Evolutionary conservation across 2,329 filamentous ascomycete genomes (phyloP), one percentile per base, ranked within the genome.

Genomic region (Pezicula radicicola): DNA sequence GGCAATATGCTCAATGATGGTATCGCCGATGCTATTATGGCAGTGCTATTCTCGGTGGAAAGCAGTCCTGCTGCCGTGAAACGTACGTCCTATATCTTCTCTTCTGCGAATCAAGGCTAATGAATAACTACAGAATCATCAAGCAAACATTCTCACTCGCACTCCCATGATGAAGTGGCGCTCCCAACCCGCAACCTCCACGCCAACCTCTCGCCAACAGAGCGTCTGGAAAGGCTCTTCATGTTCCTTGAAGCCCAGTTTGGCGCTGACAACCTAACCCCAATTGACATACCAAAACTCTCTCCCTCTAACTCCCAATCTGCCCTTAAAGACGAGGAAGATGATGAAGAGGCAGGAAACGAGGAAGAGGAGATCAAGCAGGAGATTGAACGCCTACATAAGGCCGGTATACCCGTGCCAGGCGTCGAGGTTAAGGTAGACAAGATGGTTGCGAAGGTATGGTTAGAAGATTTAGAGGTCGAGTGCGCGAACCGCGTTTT

Each of bases 191-290:
- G 75, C 44, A 94, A 96, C 66, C 87, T 86, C 0, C 91, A 96
- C 69, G 81, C 86, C 12, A 80, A 87, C 42, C 72, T 91, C 40
- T 80, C 80, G 9, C 78, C 91, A 0, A 78, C 87, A 42, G 90
- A 96, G 61, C 87, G 90, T 39, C 84, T 97, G 39, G 83, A 87
- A 56, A 86, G 93, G 33, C 83, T 99, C 18, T 88, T 95, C 72
- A 89, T 96, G 84, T 96, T 99, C 75, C 85, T 99, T 13, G 94
- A 99, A 75, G 89, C 92, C 3, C 94, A 99, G 69, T 99, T 99
- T 66, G 94, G 94, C 55, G 78, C 83, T 30, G 87, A 94, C 57
- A 87, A 90, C 54, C 85, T 97, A 51, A 77, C 81, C 0, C 91
- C 93, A 4, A 88, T 97, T 59, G 80, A 85, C 37, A 75, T 71